phyloP scores from a whole-genome alignment of 805 yeast species.

The Nakazawaea populi region DNA sequence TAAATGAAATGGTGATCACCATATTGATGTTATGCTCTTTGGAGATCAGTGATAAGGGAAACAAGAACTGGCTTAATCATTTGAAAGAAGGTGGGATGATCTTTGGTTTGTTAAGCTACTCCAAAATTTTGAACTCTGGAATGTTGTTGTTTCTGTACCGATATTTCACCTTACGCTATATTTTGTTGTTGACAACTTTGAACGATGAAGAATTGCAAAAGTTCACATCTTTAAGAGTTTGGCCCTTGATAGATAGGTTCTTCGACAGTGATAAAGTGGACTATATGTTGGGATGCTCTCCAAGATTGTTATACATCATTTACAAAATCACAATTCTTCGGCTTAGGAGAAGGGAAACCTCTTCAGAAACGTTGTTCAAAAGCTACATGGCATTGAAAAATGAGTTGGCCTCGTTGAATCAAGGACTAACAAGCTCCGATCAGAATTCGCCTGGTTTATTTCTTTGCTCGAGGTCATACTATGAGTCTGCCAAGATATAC shows the following conservation, averaged over 20 bases:
- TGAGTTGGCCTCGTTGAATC: constrained; percentile 9
- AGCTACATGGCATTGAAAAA: too few species aligned
- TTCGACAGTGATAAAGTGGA: constrained; percentile 22
- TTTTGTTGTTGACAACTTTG: constrained; percentile 21
- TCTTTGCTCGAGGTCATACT: constrained; percentile 18
- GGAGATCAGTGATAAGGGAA: constrained; percentile 24
- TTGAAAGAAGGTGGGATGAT: constrained; percentile 24
- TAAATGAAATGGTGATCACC: constrained; percentile 20
- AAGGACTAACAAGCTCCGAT: constrained; percentile 4
- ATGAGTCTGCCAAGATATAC: constrained; percentile 15
- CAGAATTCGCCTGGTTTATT: constrained; percentile 10
- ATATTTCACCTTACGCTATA: constrained; percentile 25
- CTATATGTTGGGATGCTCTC: constrained; percentile 29
- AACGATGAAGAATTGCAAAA: constrained; percentile 13
- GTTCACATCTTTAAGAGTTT: constrained; percentile 16
- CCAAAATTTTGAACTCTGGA: constrained; percentile 17
- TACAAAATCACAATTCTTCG: constrained; percentile 18
- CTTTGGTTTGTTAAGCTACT: constrained; percentile 17
- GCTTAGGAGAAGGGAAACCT: constrained; percentile 2
- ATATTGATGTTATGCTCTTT: constrained; percentile 24
- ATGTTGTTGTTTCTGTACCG: constrained; percentile 23
- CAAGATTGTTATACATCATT: constrained; percentile 20
- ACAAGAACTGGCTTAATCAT: constrained; percentile 23
- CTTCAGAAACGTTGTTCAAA: constrained; percentile 5
- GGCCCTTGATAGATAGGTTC: constrained; percentile 20